These are phyloP conservation scores for Leptodontidium sp. DNA, from an alignment of 2,329 filamentous ascomycete genomes.

Conservation along the genomic window DNA sequence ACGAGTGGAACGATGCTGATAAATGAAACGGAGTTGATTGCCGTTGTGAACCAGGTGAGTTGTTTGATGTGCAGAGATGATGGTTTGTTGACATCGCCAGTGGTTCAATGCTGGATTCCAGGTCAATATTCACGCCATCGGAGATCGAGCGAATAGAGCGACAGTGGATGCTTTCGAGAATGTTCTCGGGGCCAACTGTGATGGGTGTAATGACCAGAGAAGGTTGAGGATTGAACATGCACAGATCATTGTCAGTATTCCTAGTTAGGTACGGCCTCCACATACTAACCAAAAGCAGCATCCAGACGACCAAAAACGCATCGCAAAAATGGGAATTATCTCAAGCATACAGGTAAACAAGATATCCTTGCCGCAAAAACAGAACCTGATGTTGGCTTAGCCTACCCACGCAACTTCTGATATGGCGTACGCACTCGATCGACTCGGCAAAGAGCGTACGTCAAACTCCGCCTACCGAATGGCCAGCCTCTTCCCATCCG, in stretches of 20 bases:
- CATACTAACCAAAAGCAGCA: constrained; percentile 49
- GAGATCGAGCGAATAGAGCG: constrained; percentile 71
- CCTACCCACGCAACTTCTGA: constrained; percentile 78
- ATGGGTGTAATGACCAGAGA: constrained; percentile 59
- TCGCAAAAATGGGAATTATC: constrained; percentile 66
- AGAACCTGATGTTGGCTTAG: constrained; percentile 20
- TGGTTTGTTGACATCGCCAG: constrained; percentile 37
- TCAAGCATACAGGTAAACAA: constrained; percentile 65
- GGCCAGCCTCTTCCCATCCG: constrained; percentile 62
- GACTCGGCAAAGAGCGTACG: constrained; percentile 65
- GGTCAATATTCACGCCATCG: constrained; percentile 77
- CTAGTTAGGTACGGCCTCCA: background rate
- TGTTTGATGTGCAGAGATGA: background rate
- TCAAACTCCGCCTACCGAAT: constrained; percentile 69
- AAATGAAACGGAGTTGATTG: constrained; percentile 65
- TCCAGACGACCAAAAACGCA: constrained; percentile 67
- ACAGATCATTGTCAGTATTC: constrained; percentile 63
- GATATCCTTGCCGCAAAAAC: background rate
- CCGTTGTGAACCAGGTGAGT: constrained; percentile 54
- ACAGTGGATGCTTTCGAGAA: constrained; percentile 69
- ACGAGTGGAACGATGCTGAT: constrained; percentile 71
- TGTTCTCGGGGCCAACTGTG: constrained; percentile 63
- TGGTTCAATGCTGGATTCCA: constrained; percentile 71
- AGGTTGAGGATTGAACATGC: constrained; percentile 76
- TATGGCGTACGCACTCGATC: constrained; percentile 69